Percentiles rank a stretch among this genome's conserved stretches.
These are phyloP conservation scores for Podospora appendiculata DNA, from an alignment of 495 filamentous ascomycete species.

Conservation along the genomic window DNA sequence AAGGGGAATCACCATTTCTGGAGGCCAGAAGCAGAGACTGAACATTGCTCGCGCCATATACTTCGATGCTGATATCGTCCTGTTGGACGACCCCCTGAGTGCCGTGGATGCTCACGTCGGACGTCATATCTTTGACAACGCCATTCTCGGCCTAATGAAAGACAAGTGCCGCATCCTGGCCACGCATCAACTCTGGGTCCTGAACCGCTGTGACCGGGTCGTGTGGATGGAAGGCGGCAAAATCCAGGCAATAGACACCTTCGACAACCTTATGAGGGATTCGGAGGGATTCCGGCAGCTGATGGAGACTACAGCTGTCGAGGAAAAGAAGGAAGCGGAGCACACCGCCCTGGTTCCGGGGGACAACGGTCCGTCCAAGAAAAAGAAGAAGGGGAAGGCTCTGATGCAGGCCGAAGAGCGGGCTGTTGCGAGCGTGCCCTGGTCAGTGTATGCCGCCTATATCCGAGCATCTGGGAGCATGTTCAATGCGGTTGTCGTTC, in stretches of 20 bases:
- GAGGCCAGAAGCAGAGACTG: conserved; percentile 76
- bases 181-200: conserved; percentile 90
- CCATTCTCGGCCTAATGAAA: conserved; percentile 81
- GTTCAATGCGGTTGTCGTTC: conserved; percentile 56
- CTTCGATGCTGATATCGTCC: conserved; percentile 69
- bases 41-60: conserved; percentile 84
- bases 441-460: conserved; percentile 77
- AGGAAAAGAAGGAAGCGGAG: conserved; percentile 50
- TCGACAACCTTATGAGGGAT: conserved; percentile 71
- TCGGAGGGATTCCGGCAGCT: conserved; percentile 68
- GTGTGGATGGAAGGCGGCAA: conserved; percentile 83
- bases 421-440: conserved; percentile 71
- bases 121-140: conserved; percentile 91
- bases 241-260: conserved; percentile 80
- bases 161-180: conserved; percentile 86
- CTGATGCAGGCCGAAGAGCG: conserved; percentile 92
- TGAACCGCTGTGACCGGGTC: conserved; percentile 82
- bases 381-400: conserved; percentile 52
- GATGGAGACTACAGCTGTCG: conserved; percentile 74
- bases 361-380: conserved; percentile 44
- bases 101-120: conserved; percentile 86
- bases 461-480: conserved; percentile 70
- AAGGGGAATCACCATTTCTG: conserved; percentile 72
- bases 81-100: conserved; percentile 80
- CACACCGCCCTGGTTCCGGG: conserved; percentile 31